Evolutionary conservation across 176 grass and related monocot species (phyloP).

Genomic region (Eragrostis curvula): DNA sequence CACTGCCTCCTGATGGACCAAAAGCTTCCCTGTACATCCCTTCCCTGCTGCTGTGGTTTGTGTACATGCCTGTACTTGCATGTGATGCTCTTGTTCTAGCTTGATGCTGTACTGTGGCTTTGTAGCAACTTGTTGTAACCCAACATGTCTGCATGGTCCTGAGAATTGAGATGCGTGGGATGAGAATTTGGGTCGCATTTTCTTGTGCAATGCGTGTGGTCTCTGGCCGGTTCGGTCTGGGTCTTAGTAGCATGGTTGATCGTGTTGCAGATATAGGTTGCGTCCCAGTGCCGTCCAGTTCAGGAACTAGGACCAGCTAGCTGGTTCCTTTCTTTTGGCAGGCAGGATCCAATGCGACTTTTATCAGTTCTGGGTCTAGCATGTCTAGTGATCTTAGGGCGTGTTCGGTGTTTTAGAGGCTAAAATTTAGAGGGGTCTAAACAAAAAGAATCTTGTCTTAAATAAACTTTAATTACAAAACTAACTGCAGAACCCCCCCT

Average conservation of each 20-base stretch:
- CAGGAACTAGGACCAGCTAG: neutral
- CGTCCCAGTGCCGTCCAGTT: conserved; percentile 9
- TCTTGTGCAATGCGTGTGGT: neutral
- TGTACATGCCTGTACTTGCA: neutral
- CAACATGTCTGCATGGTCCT: neutral
- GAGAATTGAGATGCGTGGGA: no score
- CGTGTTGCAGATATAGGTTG: neutral
- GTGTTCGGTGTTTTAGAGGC: no score
- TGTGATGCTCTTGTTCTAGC: neutral
- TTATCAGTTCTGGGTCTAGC: neutral
- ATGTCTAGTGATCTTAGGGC: neutral
- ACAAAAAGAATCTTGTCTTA: no score
- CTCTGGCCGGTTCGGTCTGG: neutral
- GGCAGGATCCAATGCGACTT: neutral
- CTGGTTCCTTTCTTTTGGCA: neutral
- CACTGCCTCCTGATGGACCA: neutral
- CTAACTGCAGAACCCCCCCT: no score
- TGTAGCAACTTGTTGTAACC: no score
- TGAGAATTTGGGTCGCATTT: neutral
- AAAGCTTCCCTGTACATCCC: neutral
- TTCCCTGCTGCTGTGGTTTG: neutral
- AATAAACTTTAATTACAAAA: no score
- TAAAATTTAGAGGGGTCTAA: no score
- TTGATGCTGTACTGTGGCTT: neutral
- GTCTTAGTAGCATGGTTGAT: neutral